These are phyloP conservation scores for Colletotrichum sansevieriae DNA, from an alignment of 2,329 filamentous ascomycete species.

Conservation along the genomic window DNA sequence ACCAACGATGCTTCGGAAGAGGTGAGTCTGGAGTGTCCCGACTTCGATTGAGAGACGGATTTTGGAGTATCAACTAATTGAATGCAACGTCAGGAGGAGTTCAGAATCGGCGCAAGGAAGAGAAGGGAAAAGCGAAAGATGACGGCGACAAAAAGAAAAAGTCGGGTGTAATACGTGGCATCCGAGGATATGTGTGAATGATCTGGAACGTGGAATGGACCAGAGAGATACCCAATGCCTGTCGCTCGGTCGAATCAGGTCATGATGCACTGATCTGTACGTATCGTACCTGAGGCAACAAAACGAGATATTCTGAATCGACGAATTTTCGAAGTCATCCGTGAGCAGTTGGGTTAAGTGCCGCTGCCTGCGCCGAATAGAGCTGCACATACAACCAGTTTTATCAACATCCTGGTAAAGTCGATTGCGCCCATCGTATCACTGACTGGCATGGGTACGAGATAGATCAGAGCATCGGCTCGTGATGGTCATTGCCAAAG, in stretches of 20 bases:
- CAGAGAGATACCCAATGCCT: constrained; percentile 27
- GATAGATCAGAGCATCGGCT: too few relatives aligned
- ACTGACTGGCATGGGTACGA: too few relatives aligned
- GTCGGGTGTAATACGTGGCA: constrained; percentile 55
- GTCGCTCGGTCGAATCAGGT: constrained; percentile 13
- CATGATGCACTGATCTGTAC: constrained; percentile 1
- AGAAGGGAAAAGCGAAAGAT: constrained; percentile 62
- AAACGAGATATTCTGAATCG: background rate
- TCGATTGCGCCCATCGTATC: too few relatives aligned
- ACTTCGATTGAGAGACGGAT: constrained; percentile 47
- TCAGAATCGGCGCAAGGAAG: constrained; percentile 64
- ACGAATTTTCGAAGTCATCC: too few relatives aligned
- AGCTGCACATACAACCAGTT: too few relatives aligned
- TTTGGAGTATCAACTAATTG: constrained; percentile 43
- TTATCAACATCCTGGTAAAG: too few relatives aligned
- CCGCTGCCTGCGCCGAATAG: too few relatives aligned
- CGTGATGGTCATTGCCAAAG: too few relatives aligned
- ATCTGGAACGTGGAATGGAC: background rate
- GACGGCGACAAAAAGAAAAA: constrained; percentile 58
- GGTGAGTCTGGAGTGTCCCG: constrained; percentile 51
- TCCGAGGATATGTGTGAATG: constrained; percentile 53
- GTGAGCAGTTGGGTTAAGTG: too few relatives aligned
- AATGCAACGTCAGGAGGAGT: constrained; percentile 56
- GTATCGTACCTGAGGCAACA: constrained; percentile 2
- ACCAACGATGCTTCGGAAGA: constrained; percentile 61